These are phyloP conservation scores for Diplosphaera chodatii DNA, from an alignment of 139 green algal species.

Conservation along the genomic window DNA sequence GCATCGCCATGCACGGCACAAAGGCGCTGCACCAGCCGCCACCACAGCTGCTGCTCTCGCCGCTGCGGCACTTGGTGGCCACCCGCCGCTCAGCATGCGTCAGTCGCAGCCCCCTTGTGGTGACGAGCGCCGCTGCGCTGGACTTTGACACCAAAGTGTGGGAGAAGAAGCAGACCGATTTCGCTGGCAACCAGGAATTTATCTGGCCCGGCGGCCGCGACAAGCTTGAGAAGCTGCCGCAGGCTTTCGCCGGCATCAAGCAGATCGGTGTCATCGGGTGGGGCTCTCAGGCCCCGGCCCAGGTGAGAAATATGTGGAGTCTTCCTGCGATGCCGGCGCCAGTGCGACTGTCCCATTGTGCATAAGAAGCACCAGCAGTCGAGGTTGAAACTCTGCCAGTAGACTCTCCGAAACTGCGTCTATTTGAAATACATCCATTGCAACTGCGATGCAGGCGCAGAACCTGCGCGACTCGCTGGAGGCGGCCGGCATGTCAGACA, in stretches of 20 bases:
- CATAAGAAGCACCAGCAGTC: no score
- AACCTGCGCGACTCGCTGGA: conserved; percentile 90
- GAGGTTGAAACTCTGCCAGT: no score
- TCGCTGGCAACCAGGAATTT: conserved; percentile 82
- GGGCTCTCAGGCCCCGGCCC: conserved; percentile 84
- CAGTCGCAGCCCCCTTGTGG: background rate
- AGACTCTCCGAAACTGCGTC: no score
- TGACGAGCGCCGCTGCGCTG: conserved; percentile 11
- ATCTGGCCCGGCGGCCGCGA: conserved; percentile 91
- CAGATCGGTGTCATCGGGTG: conserved; percentile 94
- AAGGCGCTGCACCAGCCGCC: no score
- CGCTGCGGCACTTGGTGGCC: background rate
- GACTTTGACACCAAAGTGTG: conserved; percentile 84
- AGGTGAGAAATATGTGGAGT: conserved; percentile 10
- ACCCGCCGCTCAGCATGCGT: background rate
- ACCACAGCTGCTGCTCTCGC: background rate
- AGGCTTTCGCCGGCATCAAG: conserved; percentile 84
- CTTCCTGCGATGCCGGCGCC: no score
- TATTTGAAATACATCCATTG: no score
- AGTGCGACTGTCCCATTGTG: no score
- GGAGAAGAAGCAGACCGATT: conserved; percentile 66
- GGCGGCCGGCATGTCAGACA: conserved; percentile 77
- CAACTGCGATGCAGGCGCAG: conserved; percentile 90
- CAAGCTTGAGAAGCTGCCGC: conserved; percentile 77
- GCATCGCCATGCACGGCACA: no score